Evolutionary conservation across 202 grass and related monocot genomes (phyloP), one percentile per base, ranked within the genome.

Genomic region (Cymbopogon flexuosus): DNA sequence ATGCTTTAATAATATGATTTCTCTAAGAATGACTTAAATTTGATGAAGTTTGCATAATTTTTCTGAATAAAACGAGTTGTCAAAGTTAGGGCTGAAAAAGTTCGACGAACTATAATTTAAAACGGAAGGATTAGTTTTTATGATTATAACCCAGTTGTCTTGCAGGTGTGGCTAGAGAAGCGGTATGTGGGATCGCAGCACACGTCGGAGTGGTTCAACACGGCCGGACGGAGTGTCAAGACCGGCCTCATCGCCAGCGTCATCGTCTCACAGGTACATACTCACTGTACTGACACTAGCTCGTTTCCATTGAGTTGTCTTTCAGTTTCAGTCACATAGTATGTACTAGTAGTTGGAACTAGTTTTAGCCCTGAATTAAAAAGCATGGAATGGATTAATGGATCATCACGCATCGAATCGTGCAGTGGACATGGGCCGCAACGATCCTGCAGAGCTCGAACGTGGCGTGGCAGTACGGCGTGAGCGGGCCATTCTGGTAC

Each of bases 381-480:
- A 27, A 27, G 27, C 27, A 27, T 27, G 27, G 0, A 67, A 56
- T 40, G 16, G 34, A 43, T 62, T 5, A 43, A 21, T 8, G n/a
- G 40, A 77, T 27, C 27, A 27, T 63, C 5, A 3, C 19, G 59
- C 59, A 2, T 8, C 1, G 16, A 52, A 66, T 66, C 11, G 4
- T 39, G 9, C 73, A 97, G 91, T 97, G 94, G 94, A 97, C 94
- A 29, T 97, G 94, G 91, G 91, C 94, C 8, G 94, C 94, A 22
- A 97, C 91, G 10, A 97, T 97, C 68, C 88, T 97, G 72, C 94
- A 97, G 85, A 97, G 94, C 86, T 97, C 94, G 45, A 92, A 97
- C 51, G 91, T 97, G 61, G 94, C 94, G 18, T 94, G 94, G 94
- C 77, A 97, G 86, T 97, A 97, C 65, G 94, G 94, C 15, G 87